A percentile compares a stretch with the other conserved stretches of the same genome.
These are phyloP conservation scores for Madurella fahalii DNA, from an alignment of 2,329 filamentous ascomycete species.

Conservation along the genomic window DNA sequence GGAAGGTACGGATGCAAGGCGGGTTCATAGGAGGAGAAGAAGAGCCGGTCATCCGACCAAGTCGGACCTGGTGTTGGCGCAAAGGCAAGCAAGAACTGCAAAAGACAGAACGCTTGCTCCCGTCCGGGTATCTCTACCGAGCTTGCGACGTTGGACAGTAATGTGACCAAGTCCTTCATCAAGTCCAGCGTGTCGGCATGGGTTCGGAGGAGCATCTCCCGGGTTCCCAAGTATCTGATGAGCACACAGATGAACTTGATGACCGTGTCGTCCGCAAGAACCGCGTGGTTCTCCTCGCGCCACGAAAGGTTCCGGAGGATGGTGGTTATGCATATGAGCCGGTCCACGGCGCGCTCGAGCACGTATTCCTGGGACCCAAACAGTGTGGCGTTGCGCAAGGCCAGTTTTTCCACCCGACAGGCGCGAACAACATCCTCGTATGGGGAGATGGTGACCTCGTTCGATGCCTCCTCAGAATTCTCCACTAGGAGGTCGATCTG, in stretches of 20 bases:
- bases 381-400: conserved; percentile 65
- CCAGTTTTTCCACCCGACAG: conserved; percentile 69
- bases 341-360: conserved; percentile 80
- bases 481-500: conserved; percentile 82
- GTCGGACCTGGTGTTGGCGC: conserved; percentile 72
- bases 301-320: conserved; percentile 93
- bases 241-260: conserved; percentile 80
- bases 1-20: conserved; percentile 81
- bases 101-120: conserved; percentile 79
- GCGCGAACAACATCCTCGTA: conserved; percentile 85
- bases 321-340: conserved; percentile 84
- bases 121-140: conserved; percentile 76
- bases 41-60: conserved; percentile 53
- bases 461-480: conserved; percentile 77
- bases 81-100: conserved; percentile 89
- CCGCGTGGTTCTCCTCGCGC: conserved; percentile 65
- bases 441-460: conserved; percentile 74
- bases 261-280: conserved; percentile 71
- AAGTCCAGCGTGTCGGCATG: conserved; percentile 87
- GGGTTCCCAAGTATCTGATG: conserved; percentile 82
- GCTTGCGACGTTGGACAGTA: conserved; percentile 83
- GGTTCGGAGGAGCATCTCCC: conserved; percentile 78
- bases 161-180: conserved; percentile 90
- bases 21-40: conserved; percentile 79
- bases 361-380: conserved; percentile 77